Evolutionary conservation across 352 stramenopile species (phyloP), one percentile per base, ranked within the genome.

Genomic region (Pythium rhizo-oryzae): DNA sequence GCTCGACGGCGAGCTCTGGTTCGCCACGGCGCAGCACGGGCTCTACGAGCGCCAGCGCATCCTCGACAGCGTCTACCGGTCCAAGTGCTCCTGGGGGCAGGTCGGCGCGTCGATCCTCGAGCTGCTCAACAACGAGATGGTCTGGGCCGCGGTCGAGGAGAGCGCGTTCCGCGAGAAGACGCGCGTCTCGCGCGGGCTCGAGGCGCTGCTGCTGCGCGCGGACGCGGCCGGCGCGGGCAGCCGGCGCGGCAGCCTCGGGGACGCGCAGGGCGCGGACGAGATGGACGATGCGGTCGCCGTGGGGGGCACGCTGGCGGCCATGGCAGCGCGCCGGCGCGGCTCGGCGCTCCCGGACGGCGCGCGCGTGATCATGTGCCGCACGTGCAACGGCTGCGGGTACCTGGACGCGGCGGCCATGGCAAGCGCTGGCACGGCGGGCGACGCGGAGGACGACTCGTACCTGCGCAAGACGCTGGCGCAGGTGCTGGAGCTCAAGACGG

Each of bases 41-140:
- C 49, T 85, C 3, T 60, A 49, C 7, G 81, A 89, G 62, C 72
- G 82, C 15, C 79, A 89, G 43, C 79, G 82, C 8, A 79, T 91
- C 25, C 75, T 85, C 24, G 81, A 91, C 43, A 70, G 79, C 3
- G 79, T 89, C 11, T 78, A 83, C 63, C 72, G 67, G n/a, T 72
- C 72, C 44, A 82, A 84, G 46, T 84, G 81, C 37, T 78, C 68
- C 33, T 91, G 81, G 82, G 67, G 79, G 47, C 71, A 87, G 37
- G 79, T 91, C 12, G 82, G 82, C 1, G 79, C 78, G 3, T 66
- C 82, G 1, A 61, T 91, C 19, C 62, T 82, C 2, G 81, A 91
- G 59, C 65, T 91, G 7, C 67, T 91, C 8, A 91, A 87, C 60
- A 89, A 86, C 53, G 81, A 91, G 25, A 60, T 85, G 46, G 63